A percentile compares a stretch with the other conserved stretches of the same genome.
Evolutionary conservation across 345 rosid species (phyloP).

Genomic region (Sisymbrium altissimum): DNA sequence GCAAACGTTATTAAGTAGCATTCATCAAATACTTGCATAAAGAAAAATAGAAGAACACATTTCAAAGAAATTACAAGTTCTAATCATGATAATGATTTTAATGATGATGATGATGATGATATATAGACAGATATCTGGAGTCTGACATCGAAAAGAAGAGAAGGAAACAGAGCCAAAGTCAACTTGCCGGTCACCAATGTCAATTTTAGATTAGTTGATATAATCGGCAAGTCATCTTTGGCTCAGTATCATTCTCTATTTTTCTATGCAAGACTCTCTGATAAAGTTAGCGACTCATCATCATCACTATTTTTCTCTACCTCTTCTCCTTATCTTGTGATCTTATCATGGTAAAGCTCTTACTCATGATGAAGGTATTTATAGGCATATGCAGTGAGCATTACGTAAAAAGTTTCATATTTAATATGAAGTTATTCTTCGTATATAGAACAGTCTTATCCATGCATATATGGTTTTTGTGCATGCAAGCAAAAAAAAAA

Average conservation of each 20-base stretch:
- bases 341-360: neutral
- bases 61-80: neutral
- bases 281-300: neutral
- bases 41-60: neutral
- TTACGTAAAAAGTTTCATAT: neutral
- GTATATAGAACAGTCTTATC: neutral
- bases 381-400: slow-evolving; percentile 10
- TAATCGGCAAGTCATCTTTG: slow-evolving; percentile 38
- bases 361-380: slow-evolving; percentile 10
- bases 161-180: slow-evolving; percentile 32
- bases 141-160: slow-evolving; percentile 28
- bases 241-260: slow-evolving; percentile 30
- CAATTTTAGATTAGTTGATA: neutral
- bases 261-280: slow-evolving; percentile 27
- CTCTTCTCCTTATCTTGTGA: neutral
- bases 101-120: neutral
- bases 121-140: neutral
- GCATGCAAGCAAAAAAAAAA: slow-evolving; percentile 10
- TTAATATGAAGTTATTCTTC: neutral
- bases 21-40: neutral
- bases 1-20: neutral
- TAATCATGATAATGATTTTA: neutral
- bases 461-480: slow-evolving; percentile 20
- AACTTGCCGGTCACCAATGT: slow-evolving; percentile 25
- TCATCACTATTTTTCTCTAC: neutral